A percentile compares a stretch with the other conserved stretches of the same genome.
Conservation (phyloP, 176 grass and related monocot species). For the Aechmea fasciata region DNA sequence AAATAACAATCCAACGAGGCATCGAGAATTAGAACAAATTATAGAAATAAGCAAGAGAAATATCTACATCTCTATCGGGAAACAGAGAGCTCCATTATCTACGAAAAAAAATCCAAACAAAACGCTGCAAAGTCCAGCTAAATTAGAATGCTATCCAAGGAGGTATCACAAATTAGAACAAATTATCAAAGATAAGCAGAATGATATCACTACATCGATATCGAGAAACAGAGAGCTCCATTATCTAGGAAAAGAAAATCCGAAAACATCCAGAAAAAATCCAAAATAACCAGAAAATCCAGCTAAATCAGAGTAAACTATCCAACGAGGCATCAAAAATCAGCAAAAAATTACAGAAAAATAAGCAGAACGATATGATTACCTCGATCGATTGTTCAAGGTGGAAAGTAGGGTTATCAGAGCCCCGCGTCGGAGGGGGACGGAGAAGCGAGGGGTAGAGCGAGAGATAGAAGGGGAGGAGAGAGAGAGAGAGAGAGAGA, state of each 20-base stretch:
- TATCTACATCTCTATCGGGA: no score
- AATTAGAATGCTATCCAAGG: no score
- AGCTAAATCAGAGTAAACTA: slow-evolving; percentile 4
- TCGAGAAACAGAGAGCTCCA: background rate
- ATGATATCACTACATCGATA: no score
- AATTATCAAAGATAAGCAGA: no score
- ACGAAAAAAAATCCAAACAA: no score
- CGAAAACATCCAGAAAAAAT: background rate
- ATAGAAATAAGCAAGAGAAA: background rate
- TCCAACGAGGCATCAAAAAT: slow-evolving; percentile 6
- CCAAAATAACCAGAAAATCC: background rate
- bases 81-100: no score
- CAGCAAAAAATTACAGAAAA: background rate
- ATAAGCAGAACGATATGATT: slow-evolving; percentile 1
- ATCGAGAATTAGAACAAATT: slow-evolving; percentile 7
- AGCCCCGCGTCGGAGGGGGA: slow-evolving; percentile 10
- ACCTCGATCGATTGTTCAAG: slow-evolving; percentile 21
- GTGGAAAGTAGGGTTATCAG: background rate
- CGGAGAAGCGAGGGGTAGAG: slow-evolving; percentile 17
- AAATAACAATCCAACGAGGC: background rate
- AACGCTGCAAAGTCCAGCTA: no score
- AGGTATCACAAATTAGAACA: no score
- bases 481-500: slow-evolving; percentile 22
- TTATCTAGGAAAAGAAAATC: background rate
- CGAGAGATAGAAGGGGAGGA: slow-evolving; percentile 43